These are phyloP conservation scores for Lunularia cruciata DNA, from an alignment of 225 moss, liverwort and hornwort genomes.

Conservation along the genomic window DNA sequence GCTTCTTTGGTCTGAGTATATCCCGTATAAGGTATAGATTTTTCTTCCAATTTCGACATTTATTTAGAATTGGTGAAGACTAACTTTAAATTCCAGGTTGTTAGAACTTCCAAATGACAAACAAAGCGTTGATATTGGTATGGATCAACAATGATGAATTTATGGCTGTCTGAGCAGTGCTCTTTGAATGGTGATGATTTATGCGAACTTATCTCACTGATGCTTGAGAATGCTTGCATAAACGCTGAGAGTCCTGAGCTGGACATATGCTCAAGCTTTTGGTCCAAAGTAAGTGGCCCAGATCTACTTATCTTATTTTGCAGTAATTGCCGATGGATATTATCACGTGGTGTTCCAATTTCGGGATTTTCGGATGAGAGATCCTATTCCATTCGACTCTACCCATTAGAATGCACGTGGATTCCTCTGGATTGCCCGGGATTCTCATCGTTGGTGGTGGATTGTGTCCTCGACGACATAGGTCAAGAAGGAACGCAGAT, in stretches of 20 bases:
- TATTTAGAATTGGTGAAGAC: not conserved
- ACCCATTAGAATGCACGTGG: too few species aligned
- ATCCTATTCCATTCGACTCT: too few species aligned
- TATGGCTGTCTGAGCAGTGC: conserved; percentile 6
- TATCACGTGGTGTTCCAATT: too few species aligned
- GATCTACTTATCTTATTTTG: not conserved
- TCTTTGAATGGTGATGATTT: conserved; percentile 32
- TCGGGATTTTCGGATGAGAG: too few species aligned
- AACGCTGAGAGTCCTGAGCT: conserved; percentile 24
- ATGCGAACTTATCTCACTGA: conserved; percentile 31
- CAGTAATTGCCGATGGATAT: too few species aligned
- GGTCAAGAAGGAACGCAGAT: conserved; percentile 30
- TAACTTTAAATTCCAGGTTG: not conserved
- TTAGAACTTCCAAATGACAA: too few species aligned
- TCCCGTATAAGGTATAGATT: conserved; percentile 30
- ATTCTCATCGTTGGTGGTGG: not conserved
- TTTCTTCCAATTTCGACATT: not conserved
- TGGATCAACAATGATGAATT: not conserved
- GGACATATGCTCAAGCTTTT: conserved; percentile 27
- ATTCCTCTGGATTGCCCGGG: too few species aligned
- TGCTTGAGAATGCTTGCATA: conserved; percentile 28
- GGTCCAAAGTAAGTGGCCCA: conserved; percentile 18
- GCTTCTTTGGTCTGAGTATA: conserved; percentile 31
- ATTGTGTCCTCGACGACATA: not conserved
- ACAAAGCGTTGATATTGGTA: too few species aligned